phyloP scores from a whole-genome alignment of 1,284 basidiomycete genomes.

The Rhodotorula sp. region DNA sequence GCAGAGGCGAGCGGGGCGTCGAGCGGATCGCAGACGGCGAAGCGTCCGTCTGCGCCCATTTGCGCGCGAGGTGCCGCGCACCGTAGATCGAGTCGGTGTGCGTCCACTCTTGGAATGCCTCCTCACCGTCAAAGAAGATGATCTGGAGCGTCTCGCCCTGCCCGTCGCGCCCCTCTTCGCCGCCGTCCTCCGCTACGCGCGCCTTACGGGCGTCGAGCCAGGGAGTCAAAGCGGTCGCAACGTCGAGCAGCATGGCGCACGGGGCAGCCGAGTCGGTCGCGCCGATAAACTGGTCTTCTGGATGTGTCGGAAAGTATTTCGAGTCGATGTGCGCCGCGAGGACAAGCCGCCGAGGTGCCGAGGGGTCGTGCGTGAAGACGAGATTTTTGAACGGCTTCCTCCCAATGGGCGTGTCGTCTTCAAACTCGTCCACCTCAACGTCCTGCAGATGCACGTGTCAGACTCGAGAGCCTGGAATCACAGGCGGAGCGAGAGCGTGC shows the following conservation, averaged over 20 bases:
- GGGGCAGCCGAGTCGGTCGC: constrained; percentile 97
- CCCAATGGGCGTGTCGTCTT: constrained; percentile 79
- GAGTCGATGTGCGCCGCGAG: constrained; percentile 94
- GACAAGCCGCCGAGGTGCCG: constrained; percentile 77
- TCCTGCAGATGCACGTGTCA: constrained; percentile 9
- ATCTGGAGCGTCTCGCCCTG: constrained; percentile 82
- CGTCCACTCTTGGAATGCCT: constrained; percentile 91
- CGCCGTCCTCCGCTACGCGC: constrained; percentile 56
- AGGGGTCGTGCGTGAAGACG: constrained; percentile 88
- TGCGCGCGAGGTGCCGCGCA: constrained; percentile 81
- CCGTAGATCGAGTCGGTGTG: constrained; percentile 90
- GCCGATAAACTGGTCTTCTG: constrained; percentile 83
- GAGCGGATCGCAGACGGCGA: constrained; percentile 61
- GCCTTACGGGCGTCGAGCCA: constrained; percentile 66
- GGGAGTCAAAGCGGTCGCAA: constrained; percentile 75
- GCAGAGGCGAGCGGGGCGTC: constrained; percentile 61
- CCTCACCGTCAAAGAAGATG: constrained; percentile 98
- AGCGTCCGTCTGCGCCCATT: constrained; percentile 62
- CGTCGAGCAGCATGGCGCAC: constrained; percentile 87
- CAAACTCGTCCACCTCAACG: constrained; percentile 64
- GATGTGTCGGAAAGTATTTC: constrained; percentile 76
- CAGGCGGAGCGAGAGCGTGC: neutral
- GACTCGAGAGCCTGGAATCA: neutral
- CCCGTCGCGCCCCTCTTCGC: constrained; percentile 54
- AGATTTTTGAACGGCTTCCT: constrained; percentile 81